These are phyloP conservation scores for Krasilnikovozyma curviuscula DNA, from an alignment of 768 basidiomycete species.

Conservation along the genomic window DNA sequence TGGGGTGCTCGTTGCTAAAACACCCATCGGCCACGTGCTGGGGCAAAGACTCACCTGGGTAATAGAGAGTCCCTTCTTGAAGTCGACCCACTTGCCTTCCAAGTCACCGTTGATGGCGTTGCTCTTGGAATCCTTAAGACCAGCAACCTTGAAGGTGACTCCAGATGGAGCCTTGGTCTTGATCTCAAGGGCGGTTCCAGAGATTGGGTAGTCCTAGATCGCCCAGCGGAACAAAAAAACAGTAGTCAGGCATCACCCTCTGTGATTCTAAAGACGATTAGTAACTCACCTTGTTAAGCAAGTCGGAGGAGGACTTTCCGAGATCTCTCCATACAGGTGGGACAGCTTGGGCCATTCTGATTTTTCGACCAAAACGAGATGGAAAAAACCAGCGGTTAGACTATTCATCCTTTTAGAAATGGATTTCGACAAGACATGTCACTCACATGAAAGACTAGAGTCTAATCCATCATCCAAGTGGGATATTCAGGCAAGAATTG, in stretches of 20 bases:
- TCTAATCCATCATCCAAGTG: too few species aligned
- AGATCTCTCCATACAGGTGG: constrained; percentile 84
- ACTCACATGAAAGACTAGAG: too few species aligned
- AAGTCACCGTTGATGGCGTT: constrained; percentile 64
- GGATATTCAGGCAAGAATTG: too few species aligned
- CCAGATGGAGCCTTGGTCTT: constrained; percentile 64
- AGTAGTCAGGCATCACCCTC: too few species aligned
- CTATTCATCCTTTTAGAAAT: too few species aligned
- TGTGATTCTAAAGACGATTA: too few species aligned
- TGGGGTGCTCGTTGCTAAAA: not conserved
- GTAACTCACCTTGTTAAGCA: too few species aligned
- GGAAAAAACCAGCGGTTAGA: too few species aligned
- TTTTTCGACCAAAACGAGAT: not conserved
- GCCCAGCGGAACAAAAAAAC: too few species aligned
- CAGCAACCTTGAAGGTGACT: constrained; percentile 84
- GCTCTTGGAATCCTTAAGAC: constrained; percentile 56
- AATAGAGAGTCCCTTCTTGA: constrained; percentile 77
- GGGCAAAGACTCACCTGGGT: constrained; percentile 32
- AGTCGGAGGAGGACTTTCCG: constrained; percentile 92
- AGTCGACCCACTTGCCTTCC: constrained; percentile 85
- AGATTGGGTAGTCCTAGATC: constrained; percentile 82
- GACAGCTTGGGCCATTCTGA: constrained; percentile 64
- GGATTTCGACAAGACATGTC: too few species aligned
- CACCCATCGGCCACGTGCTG: not conserved
- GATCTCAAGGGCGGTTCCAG: constrained; percentile 34